A percentile compares a stretch with the other conserved stretches of the same genome.
phyloP scores from a whole-genome alignment of 2,329 filamentous ascomycete species.

The Akanthomyces uredinophilus region DNA sequence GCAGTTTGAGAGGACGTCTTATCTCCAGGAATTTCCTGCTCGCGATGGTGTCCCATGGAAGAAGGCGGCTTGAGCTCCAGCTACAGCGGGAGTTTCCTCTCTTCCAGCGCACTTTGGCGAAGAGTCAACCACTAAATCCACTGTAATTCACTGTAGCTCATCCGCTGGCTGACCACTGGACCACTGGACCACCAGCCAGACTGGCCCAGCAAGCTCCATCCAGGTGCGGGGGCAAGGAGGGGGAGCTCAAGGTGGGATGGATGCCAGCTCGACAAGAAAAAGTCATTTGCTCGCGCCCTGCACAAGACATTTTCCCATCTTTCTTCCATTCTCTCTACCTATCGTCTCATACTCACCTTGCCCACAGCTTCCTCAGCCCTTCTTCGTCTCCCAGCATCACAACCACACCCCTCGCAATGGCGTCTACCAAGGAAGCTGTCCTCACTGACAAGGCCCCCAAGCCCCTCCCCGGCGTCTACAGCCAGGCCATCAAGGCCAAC shows the following conservation, averaged over 20 bases:
- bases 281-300: neutral
- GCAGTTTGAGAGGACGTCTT: too few species aligned
- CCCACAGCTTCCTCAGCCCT: neutral
- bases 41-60: too few species aligned
- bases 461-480: constrained; percentile 36
- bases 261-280: neutral
- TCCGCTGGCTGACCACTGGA: too few species aligned
- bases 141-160: neutral
- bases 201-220: neutral
- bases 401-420: constrained; percentile 22
- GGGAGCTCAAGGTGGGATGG: constrained; percentile 5
- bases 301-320: neutral
- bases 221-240: constrained; percentile 4
- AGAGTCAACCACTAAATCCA: neutral
- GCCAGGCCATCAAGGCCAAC: constrained; percentile 60
- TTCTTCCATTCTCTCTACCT: neutral
- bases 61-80: too few species aligned
- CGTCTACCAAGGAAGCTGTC: constrained; percentile 30
- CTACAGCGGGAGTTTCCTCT: neutral
- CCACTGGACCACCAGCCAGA: too few species aligned
- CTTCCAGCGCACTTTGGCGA: neutral
- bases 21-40: too few species aligned
- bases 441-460: constrained; percentile 37
- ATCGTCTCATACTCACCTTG: neutral
- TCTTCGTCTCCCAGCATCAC: neutral